Evolutionary conservation across 2,329 filamentous ascomycete species (phyloP), one percentile per base, ranked within the genome.

Genomic region (Fusarium zealandicum): DNA sequence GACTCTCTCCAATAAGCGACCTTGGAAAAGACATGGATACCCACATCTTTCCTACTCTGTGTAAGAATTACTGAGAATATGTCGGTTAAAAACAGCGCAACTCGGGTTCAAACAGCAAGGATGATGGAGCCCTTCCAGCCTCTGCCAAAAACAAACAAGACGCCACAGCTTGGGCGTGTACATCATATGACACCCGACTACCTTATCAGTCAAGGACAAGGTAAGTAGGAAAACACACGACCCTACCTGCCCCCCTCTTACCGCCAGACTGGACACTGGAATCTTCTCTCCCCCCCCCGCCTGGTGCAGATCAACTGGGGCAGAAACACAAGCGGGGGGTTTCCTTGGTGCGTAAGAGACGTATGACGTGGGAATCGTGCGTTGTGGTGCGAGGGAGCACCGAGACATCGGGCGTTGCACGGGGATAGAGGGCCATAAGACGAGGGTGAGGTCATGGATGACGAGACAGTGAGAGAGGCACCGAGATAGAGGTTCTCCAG

Each of bases 301-400:
- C 37, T 31, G 25, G 30, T 12, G 27, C 22, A 20, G 35, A 16
- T 17, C n/a, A n/a, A n/a, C 20, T 22, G 20, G 20, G 7, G 20
- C n/a, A 22, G 20, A 22, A 22, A 22, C 20, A 22, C 20, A 22
- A 22, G 20, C 20, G 20, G 7, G 20, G 20, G 20, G 20, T 22
- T 22, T 22, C 20, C 20, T 7, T 7, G 20, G 20, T 22, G 20
- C 20, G 20, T 7, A 22, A 22, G 20, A 22, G 22, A 40, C 16
- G 54, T 33, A 45, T 59, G 32, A 44, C 30, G 37, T 49, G 59
- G 28, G 37, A 46, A 46, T 49, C 50, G 58, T 51, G 40, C 36
- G 53, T 51, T 35, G 39, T 59, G 54, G 50, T 50, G 45, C 38
- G 55, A 59, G 38, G 25, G 13, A 32, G 17, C n/a, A 38, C 32